phyloP scores from a whole-genome alignment of 495 filamentous ascomycete genomes.

The Neurospora sp. region DNA sequence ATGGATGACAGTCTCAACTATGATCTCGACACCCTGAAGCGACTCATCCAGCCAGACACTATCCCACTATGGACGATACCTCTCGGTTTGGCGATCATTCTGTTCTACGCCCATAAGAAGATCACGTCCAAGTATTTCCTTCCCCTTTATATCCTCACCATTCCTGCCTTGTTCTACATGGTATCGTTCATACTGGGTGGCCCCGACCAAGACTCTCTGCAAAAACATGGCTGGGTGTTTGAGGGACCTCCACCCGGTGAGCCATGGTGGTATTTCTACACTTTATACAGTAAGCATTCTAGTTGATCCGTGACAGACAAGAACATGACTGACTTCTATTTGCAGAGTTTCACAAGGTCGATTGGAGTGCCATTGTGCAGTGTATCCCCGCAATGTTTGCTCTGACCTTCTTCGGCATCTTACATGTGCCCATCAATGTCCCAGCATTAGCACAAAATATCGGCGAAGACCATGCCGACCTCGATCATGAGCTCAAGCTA shows the following conservation, averaged over 20 bases:
- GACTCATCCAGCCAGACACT: constrained; percentile 60
- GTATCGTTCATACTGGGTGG: constrained; percentile 56
- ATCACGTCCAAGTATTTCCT: constrained; percentile 72
- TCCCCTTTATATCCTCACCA: constrained; percentile 73
- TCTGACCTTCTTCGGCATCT: constrained; percentile 90
- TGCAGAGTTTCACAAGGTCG: constrained; percentile 59
- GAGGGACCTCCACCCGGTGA: constrained; percentile 69
- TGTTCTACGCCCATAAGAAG: constrained; percentile 63
- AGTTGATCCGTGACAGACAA: neutral
- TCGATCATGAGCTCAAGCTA: constrained; percentile 84
- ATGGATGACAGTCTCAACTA: constrained; percentile 78
- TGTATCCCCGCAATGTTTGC: constrained; percentile 94
- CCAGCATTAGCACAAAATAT: constrained; percentile 81
- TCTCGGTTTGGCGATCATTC: constrained; percentile 61
- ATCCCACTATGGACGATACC: constrained; percentile 77
- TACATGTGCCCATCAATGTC: constrained; percentile 97
- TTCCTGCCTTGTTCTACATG: constrained; percentile 74
- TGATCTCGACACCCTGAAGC: constrained; percentile 59
- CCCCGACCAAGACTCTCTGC: constrained; percentile 51
- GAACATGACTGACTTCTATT: constrained; percentile 16
- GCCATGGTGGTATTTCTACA: constrained; percentile 96
- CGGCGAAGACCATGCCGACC: constrained; percentile 80
- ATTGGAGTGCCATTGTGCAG: constrained; percentile 70
- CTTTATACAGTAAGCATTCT: constrained; percentile 64
- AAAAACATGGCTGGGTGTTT: constrained; percentile 80